Base-by-base conservation (phyloP, 805 yeast species). In the Torulaspora quercuum region DNA sequence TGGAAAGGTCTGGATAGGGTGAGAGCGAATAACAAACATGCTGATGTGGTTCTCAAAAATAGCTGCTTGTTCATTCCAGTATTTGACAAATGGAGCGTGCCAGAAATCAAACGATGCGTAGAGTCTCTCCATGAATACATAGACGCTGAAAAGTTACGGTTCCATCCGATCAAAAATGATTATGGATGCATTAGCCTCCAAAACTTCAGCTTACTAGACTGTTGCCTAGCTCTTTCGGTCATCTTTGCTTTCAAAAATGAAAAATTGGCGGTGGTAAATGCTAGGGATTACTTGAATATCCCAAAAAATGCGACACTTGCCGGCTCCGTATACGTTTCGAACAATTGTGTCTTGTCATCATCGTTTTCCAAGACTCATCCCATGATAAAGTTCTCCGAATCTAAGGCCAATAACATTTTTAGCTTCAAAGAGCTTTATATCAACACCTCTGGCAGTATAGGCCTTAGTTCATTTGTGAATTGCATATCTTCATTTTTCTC, bases 1-100 rank as follows among this genome's bases (percentile, higher is more conserved):
- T 52, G 57, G 57, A 42, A 48, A 25, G 51, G 39, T 12, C 29
- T 55, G 12, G 54, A 53, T 25, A 41, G 39, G 25, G 44, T 55
- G 29, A 46, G 51, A 17, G 37, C 44, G 7, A 35, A 17, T 3
- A 21, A 39, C 24, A 19, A 28, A 13, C 18, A 33, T 16, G 37
- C 50, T 2, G 51, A 40, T 2, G 21, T 17, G 11, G 13, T 21
- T 2, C 41, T 53, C 10, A 39, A 41, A 13, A 45, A 50, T 18
- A 47, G 59, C 29, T 25, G 18, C 24, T 9, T 56, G 16, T 50
- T 49, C 33, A 32, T 53, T 7, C 41, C 45, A 4, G 12, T 39
- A 8, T 27, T 32, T n/a, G 26, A 21, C 9, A 8, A 20, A 4
- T 10, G 25, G 15, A 25, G 32, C 5, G n/a, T 25, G 3, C 15